Evolutionary conservation across 345 rosid genomes (phyloP), one percentile per base, ranked within the genome.

Genomic region (Lepidium sativum): DNA sequence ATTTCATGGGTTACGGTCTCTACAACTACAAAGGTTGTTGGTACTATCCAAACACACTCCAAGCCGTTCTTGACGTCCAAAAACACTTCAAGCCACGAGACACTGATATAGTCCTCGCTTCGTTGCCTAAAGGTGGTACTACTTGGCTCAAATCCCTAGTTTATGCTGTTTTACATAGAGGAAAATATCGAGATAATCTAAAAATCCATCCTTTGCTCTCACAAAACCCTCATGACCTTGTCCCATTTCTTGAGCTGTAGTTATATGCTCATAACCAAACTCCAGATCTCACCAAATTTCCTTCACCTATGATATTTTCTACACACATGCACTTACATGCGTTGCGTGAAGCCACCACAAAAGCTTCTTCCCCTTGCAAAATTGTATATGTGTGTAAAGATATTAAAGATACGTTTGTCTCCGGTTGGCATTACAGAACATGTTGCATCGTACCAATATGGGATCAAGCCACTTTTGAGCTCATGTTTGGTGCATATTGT

Each of bases 41-140:
- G 89, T 66, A 58, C 54, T 65, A 73, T 60, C 61, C 72, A 31
- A 67, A 59, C 57, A 35, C 37, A 60, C 60, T 66, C 9, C 68
- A 66, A 66, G 61, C 44, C 11, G 54, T 66, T 51, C 60, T 71
- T 49, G 45, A 64, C 6, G 43, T 66, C 59, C 83, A 82, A 54
- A 50, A 59, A 2, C 70, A 82, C 43, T 86, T 86, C 42, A 75
- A 70, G 38, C 82, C 86, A 44, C 64, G 62, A 6, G 44, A 66
- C 5, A 38, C 76, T 17, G 89, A 86, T 63, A 45, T 82, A 53
- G 54, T 81, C 54, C 75, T 86, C 2, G 80, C 78, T 50, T 78
- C 87, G 42, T 65, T 69, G 42, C 92, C 92, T 8, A 86, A 86
- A 60, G 75, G 84, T 38, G 87, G 89, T 29, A 80, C 87, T 27